Evolutionary conservation across 2,329 filamentous ascomycete species (phyloP).

Genomic region (Fusarium poae): DNA sequence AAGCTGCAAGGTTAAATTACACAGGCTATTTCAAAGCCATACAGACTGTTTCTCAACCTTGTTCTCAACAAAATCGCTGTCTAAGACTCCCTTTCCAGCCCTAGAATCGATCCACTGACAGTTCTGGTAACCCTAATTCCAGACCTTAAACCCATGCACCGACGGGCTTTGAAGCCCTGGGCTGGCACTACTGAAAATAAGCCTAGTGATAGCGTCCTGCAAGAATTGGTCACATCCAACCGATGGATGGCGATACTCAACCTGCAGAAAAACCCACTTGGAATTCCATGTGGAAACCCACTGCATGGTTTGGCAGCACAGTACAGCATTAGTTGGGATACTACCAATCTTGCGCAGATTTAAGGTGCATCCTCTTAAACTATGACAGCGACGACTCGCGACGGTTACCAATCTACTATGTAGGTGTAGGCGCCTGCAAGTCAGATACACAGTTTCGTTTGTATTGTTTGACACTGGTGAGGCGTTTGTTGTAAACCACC

Average conservation of each 20-base stretch:
- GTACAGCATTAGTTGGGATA: slow-evolving; percentile 24
- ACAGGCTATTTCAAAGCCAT: background rate
- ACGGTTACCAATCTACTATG: background rate
- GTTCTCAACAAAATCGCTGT: slow-evolving; percentile 14
- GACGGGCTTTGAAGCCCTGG: slow-evolving; percentile 10
- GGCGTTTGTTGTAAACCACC: slow-evolving; percentile 29
- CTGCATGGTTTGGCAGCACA: slow-evolving; percentile 39
- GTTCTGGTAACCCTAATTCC: slow-evolving; percentile 39
- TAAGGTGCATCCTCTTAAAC: slow-evolving; percentile 38
- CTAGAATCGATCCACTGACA: slow-evolving; percentile 40
- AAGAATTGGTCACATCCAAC: slow-evolving; percentile 38
- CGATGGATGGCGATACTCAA: slow-evolving; percentile 36
- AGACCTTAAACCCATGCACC: slow-evolving; percentile 29
- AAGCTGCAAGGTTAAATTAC: background rate
- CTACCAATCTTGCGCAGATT: slow-evolving; percentile 30
- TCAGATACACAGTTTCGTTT: background rate
- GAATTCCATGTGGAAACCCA: slow-evolving; percentile 39
- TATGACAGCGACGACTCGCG: slow-evolving; percentile 12
- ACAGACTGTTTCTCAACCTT: slow-evolving; percentile 1
- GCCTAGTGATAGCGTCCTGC: slow-evolving; percentile 36
- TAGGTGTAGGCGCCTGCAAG: background rate
- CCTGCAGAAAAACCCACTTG: slow-evolving; percentile 37
- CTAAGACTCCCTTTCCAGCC: slow-evolving; percentile 24
- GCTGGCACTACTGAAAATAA: slow-evolving; percentile 38
- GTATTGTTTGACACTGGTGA: background rate